Percentiles rank a stretch among this genome's conserved stretches.
These are phyloP conservation scores for Aspergillus cavernicola DNA, from an alignment of 495 filamentous ascomycete genomes.

Conservation along the genomic window DNA sequence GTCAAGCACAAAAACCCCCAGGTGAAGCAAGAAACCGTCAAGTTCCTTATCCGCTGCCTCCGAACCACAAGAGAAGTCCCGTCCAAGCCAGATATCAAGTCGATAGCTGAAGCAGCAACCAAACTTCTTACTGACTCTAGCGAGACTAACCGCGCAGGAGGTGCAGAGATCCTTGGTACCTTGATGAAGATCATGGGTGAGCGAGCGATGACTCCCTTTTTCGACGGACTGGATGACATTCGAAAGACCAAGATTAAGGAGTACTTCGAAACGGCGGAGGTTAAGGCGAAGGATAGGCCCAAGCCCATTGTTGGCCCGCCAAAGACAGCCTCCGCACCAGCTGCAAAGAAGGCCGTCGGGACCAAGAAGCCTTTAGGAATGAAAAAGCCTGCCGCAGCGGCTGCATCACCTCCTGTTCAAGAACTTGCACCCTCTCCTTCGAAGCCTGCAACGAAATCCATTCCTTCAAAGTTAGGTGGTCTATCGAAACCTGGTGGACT, in stretches of 20 bases:
- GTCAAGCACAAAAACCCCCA: constrained; percentile 94
- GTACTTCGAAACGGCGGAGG: constrained; percentile 84
- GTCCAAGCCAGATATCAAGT: constrained; percentile 73
- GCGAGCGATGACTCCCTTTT: constrained; percentile 87
- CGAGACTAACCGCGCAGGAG: constrained; percentile 78
- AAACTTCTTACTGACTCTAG: constrained; percentile 87
- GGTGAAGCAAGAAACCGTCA: constrained; percentile 90
- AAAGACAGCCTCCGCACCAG: constrained; percentile 43
- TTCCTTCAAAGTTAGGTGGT: constrained; percentile 59
- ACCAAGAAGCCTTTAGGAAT: constrained; percentile 51
- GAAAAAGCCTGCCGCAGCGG: constrained; percentile 55
- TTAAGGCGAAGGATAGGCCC: constrained; percentile 95
- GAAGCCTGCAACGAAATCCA: constrained; percentile 56
- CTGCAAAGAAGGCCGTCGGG: constrained; percentile 41
- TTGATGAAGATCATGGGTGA: constrained; percentile 99
- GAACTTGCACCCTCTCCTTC: constrained; percentile 47
- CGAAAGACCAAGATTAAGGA: constrained; percentile 96
- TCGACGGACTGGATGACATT: constrained; percentile 96
- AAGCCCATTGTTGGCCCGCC: constrained; percentile 72
- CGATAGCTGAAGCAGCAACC: constrained; percentile 79
- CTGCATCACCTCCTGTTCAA: constrained; percentile 55
- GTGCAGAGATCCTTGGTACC: constrained; percentile 87
- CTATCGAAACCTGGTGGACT: constrained; percentile 63
- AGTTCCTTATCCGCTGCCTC: constrained; percentile 84
- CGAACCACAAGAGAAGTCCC: constrained; percentile 80